Percentiles rank a stretch among this genome's conserved stretches.
Evolutionary conservation across 176 grass and related monocot genomes (phyloP).

Genomic region (Musa troglodytarum): DNA sequence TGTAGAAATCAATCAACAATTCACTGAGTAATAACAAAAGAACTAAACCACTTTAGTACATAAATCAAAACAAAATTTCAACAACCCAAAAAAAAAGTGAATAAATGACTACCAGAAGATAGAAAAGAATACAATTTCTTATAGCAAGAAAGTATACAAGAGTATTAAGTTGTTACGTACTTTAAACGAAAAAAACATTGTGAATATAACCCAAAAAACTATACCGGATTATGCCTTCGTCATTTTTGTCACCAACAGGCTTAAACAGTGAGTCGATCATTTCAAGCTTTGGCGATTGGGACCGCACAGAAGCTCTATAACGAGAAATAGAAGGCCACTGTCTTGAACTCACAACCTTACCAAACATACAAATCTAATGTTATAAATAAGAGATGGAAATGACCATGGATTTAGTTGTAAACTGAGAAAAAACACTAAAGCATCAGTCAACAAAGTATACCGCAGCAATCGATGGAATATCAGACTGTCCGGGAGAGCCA

Average conservation of each 20-base stretch:
- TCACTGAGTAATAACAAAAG: constrained; percentile 33
- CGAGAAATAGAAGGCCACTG: constrained; percentile 80
- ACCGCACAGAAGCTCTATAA: constrained; percentile 78
- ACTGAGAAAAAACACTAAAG: not conserved
- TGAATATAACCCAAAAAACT: not conserved
- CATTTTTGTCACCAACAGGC: constrained; percentile 27
- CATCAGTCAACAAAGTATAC: constrained; percentile 21
- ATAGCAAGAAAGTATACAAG: no score
- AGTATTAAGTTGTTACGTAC: no score
- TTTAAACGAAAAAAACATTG: no score
- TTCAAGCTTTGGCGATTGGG: constrained; percentile 68
- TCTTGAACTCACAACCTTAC: constrained; percentile 82
- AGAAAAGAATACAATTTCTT: not conserved
- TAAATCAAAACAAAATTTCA: not conserved
- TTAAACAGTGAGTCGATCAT: constrained; percentile 94
- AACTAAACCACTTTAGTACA: not conserved
- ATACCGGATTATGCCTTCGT: constrained; percentile 63
- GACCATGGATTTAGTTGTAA: not conserved
- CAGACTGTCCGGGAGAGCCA: constrained; percentile 78
- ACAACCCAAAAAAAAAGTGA: not conserved
- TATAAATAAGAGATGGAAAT: not conserved
- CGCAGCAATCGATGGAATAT: constrained; percentile 75
- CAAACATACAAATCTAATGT: not conserved
- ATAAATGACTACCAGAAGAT: no score
- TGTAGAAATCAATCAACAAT: constrained; percentile 69